Conservation (phyloP, 2,329 filamentous ascomycete genomes). For the Ophiostoma novo-ulmi region DNA sequence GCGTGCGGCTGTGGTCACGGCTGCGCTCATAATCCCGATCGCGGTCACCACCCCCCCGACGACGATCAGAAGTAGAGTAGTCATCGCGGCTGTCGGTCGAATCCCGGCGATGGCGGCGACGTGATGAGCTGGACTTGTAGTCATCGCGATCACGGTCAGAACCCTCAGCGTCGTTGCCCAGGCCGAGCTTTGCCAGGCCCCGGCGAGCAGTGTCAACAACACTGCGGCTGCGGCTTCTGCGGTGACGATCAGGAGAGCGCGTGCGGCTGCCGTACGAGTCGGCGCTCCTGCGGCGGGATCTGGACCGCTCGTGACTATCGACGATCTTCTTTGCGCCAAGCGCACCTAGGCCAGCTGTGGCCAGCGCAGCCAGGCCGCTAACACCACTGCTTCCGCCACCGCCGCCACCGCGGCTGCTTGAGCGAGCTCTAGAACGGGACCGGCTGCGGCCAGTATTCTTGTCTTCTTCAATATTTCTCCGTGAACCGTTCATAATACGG, state of each 20-base stretch:
- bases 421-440: slow-evolving; percentile 59
- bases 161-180: slow-evolving; percentile 47
- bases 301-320: slow-evolving; percentile 39
- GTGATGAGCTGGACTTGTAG: slow-evolving; percentile 28
- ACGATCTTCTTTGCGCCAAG: slow-evolving; percentile 57
- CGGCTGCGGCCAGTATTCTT: slow-evolving; percentile 58
- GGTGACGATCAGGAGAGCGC: slow-evolving; percentile 39
- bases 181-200: slow-evolving; percentile 56
- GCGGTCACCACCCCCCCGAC: slow-evolving; percentile 19
- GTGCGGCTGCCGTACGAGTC: slow-evolving; percentile 45
- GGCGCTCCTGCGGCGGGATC: slow-evolving; percentile 52
- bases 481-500: slow-evolving; percentile 75
- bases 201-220: slow-evolving; percentile 59
- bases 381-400: slow-evolving; percentile 41
- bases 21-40: slow-evolving; percentile 35
- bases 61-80: slow-evolving; percentile 40
- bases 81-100: slow-evolving; percentile 43
- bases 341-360: slow-evolving; percentile 57
- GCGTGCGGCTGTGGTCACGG: slow-evolving; percentile 34
- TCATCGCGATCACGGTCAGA: slow-evolving; percentile 31
- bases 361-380: slow-evolving; percentile 56
- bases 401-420: slow-evolving; percentile 33
- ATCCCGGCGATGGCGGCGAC: slow-evolving; percentile 30
- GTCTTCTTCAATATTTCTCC: slow-evolving; percentile 60
- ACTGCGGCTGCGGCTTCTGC: slow-evolving; percentile 57